A percentile compares a stretch with the other conserved stretches of the same genome.
Evolutionary conservation across 2,329 filamentous ascomycete species (phyloP).

Genomic region (Penicillium janthinellum): DNA sequence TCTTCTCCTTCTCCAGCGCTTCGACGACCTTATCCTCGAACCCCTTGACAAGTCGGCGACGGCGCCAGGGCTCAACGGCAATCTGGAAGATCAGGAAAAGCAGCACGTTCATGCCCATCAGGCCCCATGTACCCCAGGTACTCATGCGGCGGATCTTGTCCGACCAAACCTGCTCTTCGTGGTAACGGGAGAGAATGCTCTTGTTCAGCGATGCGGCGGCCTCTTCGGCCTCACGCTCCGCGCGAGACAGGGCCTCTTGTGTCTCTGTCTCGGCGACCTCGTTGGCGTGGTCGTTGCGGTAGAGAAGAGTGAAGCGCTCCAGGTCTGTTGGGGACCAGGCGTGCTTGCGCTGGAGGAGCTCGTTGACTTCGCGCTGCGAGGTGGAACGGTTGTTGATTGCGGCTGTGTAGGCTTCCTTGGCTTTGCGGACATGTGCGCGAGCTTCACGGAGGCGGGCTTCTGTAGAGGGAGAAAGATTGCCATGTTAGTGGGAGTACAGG

Average conservation of each 20-base stretch:
- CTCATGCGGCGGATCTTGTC: conserved; percentile 95
- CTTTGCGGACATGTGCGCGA: conserved; percentile 66
- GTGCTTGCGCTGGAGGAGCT: conserved; percentile 89
- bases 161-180: conserved; percentile 99
- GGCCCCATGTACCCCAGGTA: conserved; percentile 96
- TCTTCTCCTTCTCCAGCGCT: conserved; percentile 69
- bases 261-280: conserved; percentile 78
- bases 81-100: conserved; percentile 85
- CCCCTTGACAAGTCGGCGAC: conserved; percentile 75
- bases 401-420: conserved; percentile 77
- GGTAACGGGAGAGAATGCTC: conserved; percentile 86
- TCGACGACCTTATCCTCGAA: conserved; percentile 76
- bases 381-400: conserved; percentile 80
- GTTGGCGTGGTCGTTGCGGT: conserved; percentile 89
- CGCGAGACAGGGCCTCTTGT: conserved; percentile 69
- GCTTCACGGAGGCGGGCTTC: conserved; percentile 57
- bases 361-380: conserved; percentile 94
- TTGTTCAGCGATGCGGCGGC: conserved; percentile 74
- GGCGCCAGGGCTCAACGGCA: conserved; percentile 89
- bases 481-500: neutral
- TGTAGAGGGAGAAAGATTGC: conserved; percentile 18
- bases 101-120: conserved; percentile 96
- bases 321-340: conserved; percentile 85
- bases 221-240: conserved; percentile 79
- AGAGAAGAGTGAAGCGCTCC: conserved; percentile 90